Conservation (phyloP, 164 flowering plant genomes). For the Pachysandra terminalis region DNA sequence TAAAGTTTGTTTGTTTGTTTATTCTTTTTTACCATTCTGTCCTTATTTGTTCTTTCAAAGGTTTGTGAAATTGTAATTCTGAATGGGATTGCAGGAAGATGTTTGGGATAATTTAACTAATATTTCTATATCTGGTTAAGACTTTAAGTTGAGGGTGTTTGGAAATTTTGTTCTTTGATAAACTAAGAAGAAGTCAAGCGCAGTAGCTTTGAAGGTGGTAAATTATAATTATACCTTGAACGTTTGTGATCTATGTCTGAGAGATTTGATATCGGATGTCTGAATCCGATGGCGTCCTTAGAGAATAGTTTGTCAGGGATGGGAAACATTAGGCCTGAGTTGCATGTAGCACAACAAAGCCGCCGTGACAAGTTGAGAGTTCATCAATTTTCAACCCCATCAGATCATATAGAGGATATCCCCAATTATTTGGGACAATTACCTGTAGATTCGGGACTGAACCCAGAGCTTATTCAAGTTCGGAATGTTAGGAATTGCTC, state of each 20-base stretch:
- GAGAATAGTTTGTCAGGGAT: slow-evolving; percentile 30
- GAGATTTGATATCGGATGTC: slow-evolving; percentile 13
- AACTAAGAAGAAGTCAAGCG: background rate
- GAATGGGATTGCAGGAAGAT: background rate
- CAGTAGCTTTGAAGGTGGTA: background rate
- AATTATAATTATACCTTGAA: background rate
- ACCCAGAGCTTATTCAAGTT: slow-evolving; percentile 27
- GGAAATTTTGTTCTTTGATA: background rate
- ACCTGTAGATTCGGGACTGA: slow-evolving; percentile 14
- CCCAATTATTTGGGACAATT: slow-evolving; percentile 20
- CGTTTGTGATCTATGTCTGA: slow-evolving; percentile 17
- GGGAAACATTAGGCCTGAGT: slow-evolving; percentile 41
- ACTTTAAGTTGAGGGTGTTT: background rate
- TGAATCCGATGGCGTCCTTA: slow-evolving; percentile 6
- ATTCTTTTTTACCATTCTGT: background rate
- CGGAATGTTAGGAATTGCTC: slow-evolving; percentile 21
- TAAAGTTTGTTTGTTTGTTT: no score
- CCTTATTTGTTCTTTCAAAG: no score
- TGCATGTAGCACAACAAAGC: slow-evolving; percentile 74
- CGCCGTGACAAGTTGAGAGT: slow-evolving; percentile 66
- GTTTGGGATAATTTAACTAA: background rate
- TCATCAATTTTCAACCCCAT: slow-evolving; percentile 19
- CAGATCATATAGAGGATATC: slow-evolving; percentile 16
- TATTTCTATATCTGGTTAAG: background rate
- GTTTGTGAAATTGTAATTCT: no score